phyloP scores from a whole-genome alignment of 2,329 filamentous ascomycete genomes.

The Neofusicoccum cordaticola region DNA sequence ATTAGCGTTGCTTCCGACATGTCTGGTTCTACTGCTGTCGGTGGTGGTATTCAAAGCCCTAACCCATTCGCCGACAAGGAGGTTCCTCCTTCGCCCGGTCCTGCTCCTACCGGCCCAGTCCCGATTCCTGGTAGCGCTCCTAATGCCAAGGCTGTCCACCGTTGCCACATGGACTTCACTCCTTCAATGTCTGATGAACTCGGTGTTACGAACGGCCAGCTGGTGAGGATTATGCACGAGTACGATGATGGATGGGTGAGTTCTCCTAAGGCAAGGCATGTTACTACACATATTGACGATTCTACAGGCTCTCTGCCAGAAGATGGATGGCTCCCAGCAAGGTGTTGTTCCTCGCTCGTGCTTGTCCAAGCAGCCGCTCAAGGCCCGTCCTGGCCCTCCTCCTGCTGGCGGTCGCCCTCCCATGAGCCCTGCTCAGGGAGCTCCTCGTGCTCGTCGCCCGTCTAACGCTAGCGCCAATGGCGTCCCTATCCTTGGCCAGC shows the following conservation, averaged over 20 bases:
- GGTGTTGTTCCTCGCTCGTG: slow-evolving; percentile 93
- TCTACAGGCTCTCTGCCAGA: slow-evolving; percentile 79
- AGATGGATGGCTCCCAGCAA: slow-evolving; percentile 84
- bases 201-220: slow-evolving; percentile 72
- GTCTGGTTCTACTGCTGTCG: slow-evolving; percentile 25
- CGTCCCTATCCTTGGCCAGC: slow-evolving; percentile 27
- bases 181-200: slow-evolving; percentile 92
- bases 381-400: slow-evolving; percentile 64
- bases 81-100: slow-evolving; percentile 45
- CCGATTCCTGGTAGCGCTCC: slow-evolving; percentile 54
- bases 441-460: slow-evolving; percentile 31
- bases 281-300: slow-evolving; percentile 23
- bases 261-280: slow-evolving; percentile 22
- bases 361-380: slow-evolving; percentile 86
- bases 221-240: slow-evolving; percentile 87
- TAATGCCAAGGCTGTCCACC: slow-evolving; percentile 68
- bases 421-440: slow-evolving; percentile 33
- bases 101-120: slow-evolving; percentile 36
- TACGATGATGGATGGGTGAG: slow-evolving; percentile 98
- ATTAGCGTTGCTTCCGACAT: slow-evolving; percentile 15
- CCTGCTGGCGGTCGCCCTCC: slow-evolving; percentile 55
- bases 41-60: neutral
- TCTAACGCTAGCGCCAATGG: neutral
- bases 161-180: slow-evolving; percentile 90
- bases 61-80: slow-evolving; percentile 1